phyloP scores from a whole-genome alignment of 23 red algal genomes.

The Gracilaria domingensis region DNA sequence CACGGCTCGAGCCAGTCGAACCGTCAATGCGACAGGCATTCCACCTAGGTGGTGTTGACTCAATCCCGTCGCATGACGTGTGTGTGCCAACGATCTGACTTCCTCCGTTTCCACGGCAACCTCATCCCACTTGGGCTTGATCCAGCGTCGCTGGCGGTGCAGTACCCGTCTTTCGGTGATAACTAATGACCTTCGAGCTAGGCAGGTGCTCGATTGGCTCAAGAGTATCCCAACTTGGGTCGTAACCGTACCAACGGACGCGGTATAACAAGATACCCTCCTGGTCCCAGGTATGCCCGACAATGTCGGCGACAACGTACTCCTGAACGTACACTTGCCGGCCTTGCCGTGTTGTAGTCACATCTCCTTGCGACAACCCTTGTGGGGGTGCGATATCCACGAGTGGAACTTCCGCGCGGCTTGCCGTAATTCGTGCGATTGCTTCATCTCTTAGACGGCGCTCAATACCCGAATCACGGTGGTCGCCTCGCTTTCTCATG shows the following conservation, averaged over 20 bases:
- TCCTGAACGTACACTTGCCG: not conserved
- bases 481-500: no score
- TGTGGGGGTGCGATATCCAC: not conserved
- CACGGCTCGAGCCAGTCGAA: no score
- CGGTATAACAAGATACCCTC: not conserved
- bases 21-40: no score
- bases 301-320: not conserved
- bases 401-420: not conserved
- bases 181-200: not conserved
- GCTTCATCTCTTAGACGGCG: no score
- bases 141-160: conserved; percentile 11
- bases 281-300: not conserved
- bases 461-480: no score
- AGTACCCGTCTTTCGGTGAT: not conserved
- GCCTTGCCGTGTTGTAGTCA: not conserved
- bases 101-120: no score
- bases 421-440: no score
- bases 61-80: no score
- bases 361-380: not conserved
- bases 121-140: conserved; percentile 2
- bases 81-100: no score
- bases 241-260: not conserved
- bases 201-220: not conserved
- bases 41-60: no score
- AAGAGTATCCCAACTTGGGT: not conserved